Evolutionary conservation across 805 yeast genomes (phyloP).

Genomic region (Metschnikowia kofuensis): DNA sequence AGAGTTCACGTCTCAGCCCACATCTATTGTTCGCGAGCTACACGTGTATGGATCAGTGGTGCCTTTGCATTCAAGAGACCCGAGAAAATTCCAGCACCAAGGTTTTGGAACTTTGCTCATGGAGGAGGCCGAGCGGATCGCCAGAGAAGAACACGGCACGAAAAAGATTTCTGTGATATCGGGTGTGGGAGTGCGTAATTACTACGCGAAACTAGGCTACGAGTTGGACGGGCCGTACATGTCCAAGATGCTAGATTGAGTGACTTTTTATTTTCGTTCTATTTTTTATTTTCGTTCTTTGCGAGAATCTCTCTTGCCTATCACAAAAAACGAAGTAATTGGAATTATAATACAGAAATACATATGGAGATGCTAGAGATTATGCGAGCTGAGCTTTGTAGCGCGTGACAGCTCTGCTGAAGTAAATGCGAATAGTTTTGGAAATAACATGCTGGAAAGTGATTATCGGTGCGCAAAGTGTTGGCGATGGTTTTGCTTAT

Average conservation of each 20-base stretch:
- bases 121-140: slow-evolving; percentile 98
- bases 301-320: neutral
- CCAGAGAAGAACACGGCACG: slow-evolving; percentile 92
- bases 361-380: slow-evolving; percentile 2
- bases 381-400: slow-evolving; percentile 2
- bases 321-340: neutral
- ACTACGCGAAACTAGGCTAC: slow-evolving; percentile 90
- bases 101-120: slow-evolving; percentile 95
- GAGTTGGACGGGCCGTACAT: slow-evolving; percentile 92
- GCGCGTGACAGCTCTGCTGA: neutral
- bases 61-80: slow-evolving; percentile 93
- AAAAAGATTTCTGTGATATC: slow-evolving; percentile 88
- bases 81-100: slow-evolving; percentile 97
- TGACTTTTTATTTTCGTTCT: neutral
- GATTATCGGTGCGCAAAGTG: slow-evolving; percentile 3
- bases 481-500: slow-evolving; percentile 15
- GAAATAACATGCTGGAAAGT: neutral
- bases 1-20: slow-evolving; percentile 78
- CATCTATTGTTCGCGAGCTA: slow-evolving; percentile 93
- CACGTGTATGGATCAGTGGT: slow-evolving; percentile 98
- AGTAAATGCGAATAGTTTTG: slow-evolving; percentile 4
- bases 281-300: neutral
- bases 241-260: slow-evolving; percentile 53
- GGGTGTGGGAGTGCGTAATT: slow-evolving; percentile 97
- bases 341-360: slow-evolving; percentile 5